These are phyloP conservation scores for Sonneratia alba DNA, from an alignment of 345 rosid species.

Conservation along the genomic window DNA sequence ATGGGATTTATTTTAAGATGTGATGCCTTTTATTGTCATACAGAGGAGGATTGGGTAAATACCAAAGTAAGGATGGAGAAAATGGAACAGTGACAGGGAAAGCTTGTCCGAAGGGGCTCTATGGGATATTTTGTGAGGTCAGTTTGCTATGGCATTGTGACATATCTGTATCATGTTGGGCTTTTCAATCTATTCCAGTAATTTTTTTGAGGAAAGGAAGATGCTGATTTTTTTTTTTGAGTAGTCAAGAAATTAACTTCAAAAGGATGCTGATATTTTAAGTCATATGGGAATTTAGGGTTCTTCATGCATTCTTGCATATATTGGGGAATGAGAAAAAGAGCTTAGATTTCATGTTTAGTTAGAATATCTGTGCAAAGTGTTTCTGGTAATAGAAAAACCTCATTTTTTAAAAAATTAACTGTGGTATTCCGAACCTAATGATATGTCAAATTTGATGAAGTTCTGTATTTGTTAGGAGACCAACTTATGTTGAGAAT, in stretches of 20 bases:
- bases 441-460: background rate
- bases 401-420: no score
- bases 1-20: background rate
- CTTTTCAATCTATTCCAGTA: background rate
- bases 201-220: background rate
- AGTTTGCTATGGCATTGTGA: background rate
- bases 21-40: constrained; percentile 8
- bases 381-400: background rate
- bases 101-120: constrained; percentile 88
- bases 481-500: background rate
- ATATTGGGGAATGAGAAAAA: background rate
- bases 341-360: background rate
- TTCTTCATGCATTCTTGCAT: background rate
- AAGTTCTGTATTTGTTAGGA: background rate
- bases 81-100: constrained; percentile 87
- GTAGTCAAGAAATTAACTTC: no score
- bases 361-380: background rate
- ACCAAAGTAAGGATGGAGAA: constrained; percentile 46
- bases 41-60: constrained; percentile 75
- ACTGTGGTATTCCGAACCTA: background rate
- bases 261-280: background rate
- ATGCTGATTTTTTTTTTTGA: background rate
- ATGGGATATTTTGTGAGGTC: constrained; percentile 87
- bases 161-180: background rate
- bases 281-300: background rate